phyloP scores from a whole-genome alignment of 345 rosid species.

The Dipteronia dyeriana region DNA sequence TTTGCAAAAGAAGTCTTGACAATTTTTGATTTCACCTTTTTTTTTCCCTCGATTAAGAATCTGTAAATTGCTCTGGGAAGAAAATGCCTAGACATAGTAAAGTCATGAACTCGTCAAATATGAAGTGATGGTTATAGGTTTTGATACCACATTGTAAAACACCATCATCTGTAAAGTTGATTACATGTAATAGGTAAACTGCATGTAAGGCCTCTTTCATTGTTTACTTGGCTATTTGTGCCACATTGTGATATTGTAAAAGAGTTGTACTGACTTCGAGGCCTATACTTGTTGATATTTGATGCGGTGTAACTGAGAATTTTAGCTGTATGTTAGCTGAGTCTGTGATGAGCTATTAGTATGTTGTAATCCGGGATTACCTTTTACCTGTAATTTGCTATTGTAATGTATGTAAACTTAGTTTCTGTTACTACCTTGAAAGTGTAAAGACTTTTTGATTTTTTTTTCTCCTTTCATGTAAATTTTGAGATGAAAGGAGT shows the following conservation, averaged over 20 bases:
- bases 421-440: background rate
- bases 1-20: slow-evolving; percentile 33
- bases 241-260: slow-evolving; percentile 31
- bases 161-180: slow-evolving; percentile 23
- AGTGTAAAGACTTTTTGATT: background rate
- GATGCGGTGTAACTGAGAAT: slow-evolving; percentile 24
- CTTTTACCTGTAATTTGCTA: slow-evolving; percentile 24
- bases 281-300: slow-evolving; percentile 20
- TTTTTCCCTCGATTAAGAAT: slow-evolving; percentile 23
- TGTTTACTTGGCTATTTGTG: slow-evolving; percentile 22
- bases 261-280: slow-evolving; percentile 26
- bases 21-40: slow-evolving; percentile 23
- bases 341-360: slow-evolving; percentile 18
- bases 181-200: slow-evolving; percentile 31
- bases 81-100: slow-evolving; percentile 24
- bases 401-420: slow-evolving; percentile 22
- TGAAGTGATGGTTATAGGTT: slow-evolving; percentile 24
- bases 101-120: slow-evolving; percentile 23
- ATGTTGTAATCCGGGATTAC: slow-evolving; percentile 19
- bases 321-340: slow-evolving; percentile 16
- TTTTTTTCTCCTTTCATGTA: background rate
- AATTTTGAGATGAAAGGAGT: slow-evolving; percentile 16
- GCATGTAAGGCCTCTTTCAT: slow-evolving; percentile 33
- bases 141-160: slow-evolving; percentile 22
- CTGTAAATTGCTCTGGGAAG: slow-evolving; percentile 26